Percentiles rank a stretch among this genome's conserved stretches.
Conservation (phyloP, 2,329 filamentous ascomycete genomes). For the Pestalotiopsis sp. region DNA sequence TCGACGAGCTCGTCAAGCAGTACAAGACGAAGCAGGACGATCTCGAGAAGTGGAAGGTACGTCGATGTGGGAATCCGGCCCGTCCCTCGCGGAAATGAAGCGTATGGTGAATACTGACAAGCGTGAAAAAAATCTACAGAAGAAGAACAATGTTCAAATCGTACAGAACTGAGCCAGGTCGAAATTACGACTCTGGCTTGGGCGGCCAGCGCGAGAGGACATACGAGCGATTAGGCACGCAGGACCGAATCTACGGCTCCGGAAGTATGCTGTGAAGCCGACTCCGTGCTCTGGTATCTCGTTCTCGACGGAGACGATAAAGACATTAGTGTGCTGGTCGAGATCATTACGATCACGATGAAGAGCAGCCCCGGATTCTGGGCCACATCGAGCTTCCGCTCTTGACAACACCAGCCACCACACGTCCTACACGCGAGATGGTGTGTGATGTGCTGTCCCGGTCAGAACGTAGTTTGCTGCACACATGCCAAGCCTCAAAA, state of each 20-base stretch:
- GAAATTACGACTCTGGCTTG: conserved; percentile 17
- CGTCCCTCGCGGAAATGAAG: neutral
- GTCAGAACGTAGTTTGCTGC: conserved; percentile 20
- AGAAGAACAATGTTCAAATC: conserved; percentile 88
- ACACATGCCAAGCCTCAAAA: conserved; percentile 37
- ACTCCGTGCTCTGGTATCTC: neutral
- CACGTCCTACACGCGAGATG: conserved; percentile 18
- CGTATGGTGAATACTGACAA: conserved; percentile 14
- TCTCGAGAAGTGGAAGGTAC: conserved; percentile 97
- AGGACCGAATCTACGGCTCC: neutral
- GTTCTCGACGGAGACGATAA: neutral
- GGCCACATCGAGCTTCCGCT: neutral
- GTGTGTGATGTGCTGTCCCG: conserved; percentile 53
- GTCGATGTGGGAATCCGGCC: conserved; percentile 14
- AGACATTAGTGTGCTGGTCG: neutral
- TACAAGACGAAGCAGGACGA: conserved; percentile 95
- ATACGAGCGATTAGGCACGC: neutral
- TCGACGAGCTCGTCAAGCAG: conserved; percentile 94
- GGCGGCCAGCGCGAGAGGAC: neutral
- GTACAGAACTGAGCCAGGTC: conserved; percentile 66
- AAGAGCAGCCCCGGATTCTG: neutral
- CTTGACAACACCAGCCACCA: neutral
- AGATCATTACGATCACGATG: neutral
- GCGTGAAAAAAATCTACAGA: conserved; percentile 52
- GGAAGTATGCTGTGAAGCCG: neutral